Evolutionary conservation across 1,284 basidiomycete genomes (phyloP).

Genomic region (Cryptococcus floricola): DNA sequence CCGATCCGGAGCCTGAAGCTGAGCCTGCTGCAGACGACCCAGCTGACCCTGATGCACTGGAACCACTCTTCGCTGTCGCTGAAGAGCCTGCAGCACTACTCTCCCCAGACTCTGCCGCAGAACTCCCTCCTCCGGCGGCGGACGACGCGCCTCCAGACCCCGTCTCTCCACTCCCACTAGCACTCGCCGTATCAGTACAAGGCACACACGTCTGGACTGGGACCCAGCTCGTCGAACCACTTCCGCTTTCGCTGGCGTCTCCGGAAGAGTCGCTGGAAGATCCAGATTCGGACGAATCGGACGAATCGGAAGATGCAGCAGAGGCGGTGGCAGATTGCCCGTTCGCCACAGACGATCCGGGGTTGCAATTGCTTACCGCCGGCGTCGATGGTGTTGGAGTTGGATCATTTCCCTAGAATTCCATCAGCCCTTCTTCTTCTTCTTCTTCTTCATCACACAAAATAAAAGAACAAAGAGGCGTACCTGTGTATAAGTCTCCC

Average conservation of each 20-base stretch:
- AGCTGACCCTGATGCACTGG: too few species aligned
- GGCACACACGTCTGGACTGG: constrained; percentile 30
- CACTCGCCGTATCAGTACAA: constrained; percentile 14
- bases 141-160: neutral
- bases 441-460: neutral
- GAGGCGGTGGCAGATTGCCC: constrained; percentile 15
- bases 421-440: too few species aligned
- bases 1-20: neutral
- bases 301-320: neutral
- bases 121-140: neutral
- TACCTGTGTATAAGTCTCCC: constrained; percentile 23
- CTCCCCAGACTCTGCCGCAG: neutral
- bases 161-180: neutral
- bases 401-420: constrained; percentile 2
- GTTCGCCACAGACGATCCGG: constrained; percentile 14
- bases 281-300: neutral
- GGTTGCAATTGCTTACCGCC: constrained; percentile 13
- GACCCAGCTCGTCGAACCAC: constrained; percentile 25
- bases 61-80: too few species aligned
- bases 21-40: neutral
- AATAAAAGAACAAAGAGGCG: neutral
- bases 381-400: constrained; percentile 15
- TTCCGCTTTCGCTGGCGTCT: neutral
- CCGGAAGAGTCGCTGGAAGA: neutral
- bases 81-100: neutral